Conservation (phyloP, 2,329 filamentous ascomycete species). For the Trichophyton rubrum region DNA sequence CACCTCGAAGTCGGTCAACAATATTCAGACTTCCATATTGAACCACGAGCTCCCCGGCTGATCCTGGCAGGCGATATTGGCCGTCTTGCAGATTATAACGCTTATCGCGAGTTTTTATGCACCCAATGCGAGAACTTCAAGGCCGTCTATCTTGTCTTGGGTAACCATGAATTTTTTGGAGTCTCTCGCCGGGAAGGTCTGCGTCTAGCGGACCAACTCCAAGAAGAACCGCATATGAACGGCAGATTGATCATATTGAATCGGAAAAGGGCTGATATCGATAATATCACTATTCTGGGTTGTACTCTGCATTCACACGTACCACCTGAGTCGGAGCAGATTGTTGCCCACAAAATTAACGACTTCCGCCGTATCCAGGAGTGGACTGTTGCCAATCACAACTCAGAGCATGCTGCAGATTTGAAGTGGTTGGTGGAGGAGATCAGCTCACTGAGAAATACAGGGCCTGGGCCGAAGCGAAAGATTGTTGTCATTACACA, state of each 20-base stretch:
- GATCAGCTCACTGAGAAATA: constrained; percentile 15
- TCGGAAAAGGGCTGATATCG: constrained; percentile 15
- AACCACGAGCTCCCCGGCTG: constrained; percentile 13
- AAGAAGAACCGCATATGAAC: constrained; percentile 13
- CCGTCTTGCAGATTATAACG: constrained; percentile 18
- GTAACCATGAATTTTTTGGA: constrained; percentile 30
- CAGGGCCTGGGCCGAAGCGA: neutral
- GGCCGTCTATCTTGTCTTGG: constrained; percentile 22
- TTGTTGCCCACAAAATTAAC: constrained; percentile 35
- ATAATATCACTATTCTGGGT: constrained; percentile 38
- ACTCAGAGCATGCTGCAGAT: constrained; percentile 36
- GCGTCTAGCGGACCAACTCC: constrained; percentile 11
- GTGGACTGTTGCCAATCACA: constrained; percentile 42
- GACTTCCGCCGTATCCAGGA: constrained; percentile 42
- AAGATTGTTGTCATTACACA: constrained; percentile 41
- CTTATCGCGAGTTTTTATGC: constrained; percentile 18
- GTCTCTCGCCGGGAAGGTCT: constrained; percentile 16
- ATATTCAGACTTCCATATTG: constrained; percentile 10
- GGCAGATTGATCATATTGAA: constrained; percentile 16
- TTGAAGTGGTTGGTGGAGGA: constrained; percentile 37
- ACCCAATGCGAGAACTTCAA: constrained; percentile 18
- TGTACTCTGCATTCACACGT: constrained; percentile 45
- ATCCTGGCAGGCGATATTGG: constrained; percentile 26
- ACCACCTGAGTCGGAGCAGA: constrained; percentile 24
- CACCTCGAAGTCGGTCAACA: constrained; percentile 12